These are phyloP conservation scores for Vigna trinervia DNA, from an alignment of 306 rosid species.

Conservation along the genomic window DNA sequence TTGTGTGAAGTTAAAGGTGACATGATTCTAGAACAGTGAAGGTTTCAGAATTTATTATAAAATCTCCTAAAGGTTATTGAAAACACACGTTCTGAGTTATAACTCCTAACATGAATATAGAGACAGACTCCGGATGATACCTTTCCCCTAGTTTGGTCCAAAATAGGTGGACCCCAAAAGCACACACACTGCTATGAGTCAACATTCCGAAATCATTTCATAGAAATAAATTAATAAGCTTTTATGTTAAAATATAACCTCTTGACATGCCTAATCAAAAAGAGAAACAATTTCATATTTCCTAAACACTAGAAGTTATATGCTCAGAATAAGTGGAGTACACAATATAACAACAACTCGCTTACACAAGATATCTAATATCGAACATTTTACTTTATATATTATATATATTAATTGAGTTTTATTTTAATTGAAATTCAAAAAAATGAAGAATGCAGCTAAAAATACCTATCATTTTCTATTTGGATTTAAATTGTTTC, in stretches of 20 bases:
- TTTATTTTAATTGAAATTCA: no score
- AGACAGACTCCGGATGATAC: conserved; percentile 40
- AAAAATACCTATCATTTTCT: no score
- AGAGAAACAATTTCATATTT: background rate
- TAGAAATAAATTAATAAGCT: background rate
- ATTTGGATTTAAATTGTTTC: no score
- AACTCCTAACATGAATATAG: conserved; percentile 11
- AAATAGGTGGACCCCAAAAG: conserved; percentile 39
- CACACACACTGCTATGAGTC: conserved; percentile 18
- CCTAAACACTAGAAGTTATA: no score
- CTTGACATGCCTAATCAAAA: background rate
- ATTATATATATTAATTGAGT: no score
- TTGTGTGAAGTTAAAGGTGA: background rate
- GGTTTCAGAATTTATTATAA: no score
- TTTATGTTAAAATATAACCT: background rate
- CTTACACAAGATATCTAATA: no score
- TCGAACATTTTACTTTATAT: no score
- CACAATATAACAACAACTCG: no score
- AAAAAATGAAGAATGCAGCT: no score
- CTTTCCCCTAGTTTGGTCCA: conserved; percentile 40
- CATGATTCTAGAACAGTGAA: conserved; percentile 3
- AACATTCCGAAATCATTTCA: conserved; percentile 2
- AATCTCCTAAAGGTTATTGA: background rate
- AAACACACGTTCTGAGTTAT: no score
- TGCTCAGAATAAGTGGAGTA: background rate